These are phyloP conservation scores for Ophiostoma piceae DNA, from an alignment of 2,329 filamentous ascomycete species.

Conservation along the genomic window DNA sequence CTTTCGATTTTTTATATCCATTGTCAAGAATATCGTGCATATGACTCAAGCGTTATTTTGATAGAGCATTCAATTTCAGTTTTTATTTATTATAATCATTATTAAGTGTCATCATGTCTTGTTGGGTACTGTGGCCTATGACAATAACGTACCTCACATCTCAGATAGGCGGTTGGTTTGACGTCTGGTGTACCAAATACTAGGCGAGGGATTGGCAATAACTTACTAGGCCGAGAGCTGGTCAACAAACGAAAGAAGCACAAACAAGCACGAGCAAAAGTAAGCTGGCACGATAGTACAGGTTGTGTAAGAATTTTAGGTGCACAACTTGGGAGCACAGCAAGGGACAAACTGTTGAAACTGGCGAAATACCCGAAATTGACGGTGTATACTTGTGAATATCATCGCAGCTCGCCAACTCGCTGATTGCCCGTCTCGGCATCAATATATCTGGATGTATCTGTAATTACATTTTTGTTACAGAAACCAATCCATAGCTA, in stretches of 20 bases:
- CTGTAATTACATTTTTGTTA: neutral
- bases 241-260: neutral
- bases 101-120: too few relatives aligned
- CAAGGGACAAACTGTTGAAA: neutral
- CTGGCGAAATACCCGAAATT: neutral
- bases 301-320: too few relatives aligned
- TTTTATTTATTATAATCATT: neutral
- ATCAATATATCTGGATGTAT: neutral
- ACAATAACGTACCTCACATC: too few relatives aligned
- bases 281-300: too few relatives aligned
- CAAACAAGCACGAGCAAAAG: too few relatives aligned
- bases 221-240: neutral
- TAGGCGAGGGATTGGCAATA: neutral
- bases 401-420: neutral
- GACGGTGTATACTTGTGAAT: neutral
- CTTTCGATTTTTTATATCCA: neutral
- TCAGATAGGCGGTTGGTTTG: neutral
- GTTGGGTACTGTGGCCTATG: too few relatives aligned
- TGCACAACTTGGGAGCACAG: neutral
- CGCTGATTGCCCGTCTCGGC: neutral
- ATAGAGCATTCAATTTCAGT: neutral
- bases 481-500: neutral
- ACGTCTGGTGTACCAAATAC: neutral
- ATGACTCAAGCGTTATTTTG: neutral
- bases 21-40: neutral